phyloP scores from a whole-genome alignment of 495 filamentous ascomycete genomes.

The Neurospora terricola region DNA sequence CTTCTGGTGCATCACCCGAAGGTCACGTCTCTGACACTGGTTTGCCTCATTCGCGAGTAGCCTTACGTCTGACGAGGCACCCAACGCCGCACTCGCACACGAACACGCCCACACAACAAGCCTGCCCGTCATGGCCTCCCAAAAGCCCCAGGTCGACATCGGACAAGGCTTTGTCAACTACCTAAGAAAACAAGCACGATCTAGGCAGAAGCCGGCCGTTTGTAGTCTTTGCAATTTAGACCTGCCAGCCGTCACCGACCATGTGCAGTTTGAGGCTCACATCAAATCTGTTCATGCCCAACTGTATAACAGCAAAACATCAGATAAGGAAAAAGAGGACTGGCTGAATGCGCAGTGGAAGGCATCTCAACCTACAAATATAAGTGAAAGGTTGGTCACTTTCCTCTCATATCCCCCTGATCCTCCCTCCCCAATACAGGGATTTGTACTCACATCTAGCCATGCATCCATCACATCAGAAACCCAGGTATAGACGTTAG shows the following conservation, averaged over 20 bases:
- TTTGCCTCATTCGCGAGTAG: background rate
- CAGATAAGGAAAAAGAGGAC: constrained; percentile 3
- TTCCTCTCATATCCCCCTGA: background rate
- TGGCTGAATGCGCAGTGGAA: constrained; percentile 4
- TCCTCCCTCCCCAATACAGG: background rate
- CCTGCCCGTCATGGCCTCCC: background rate
- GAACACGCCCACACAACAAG: background rate
- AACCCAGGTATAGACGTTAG: background rate
- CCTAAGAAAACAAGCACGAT: background rate
- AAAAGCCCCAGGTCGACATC: background rate
- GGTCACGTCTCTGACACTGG: background rate
- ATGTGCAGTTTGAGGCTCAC: background rate
- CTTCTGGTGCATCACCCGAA: background rate
- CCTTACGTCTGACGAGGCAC: background rate
- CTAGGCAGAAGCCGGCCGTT: background rate
- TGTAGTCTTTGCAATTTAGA: background rate
- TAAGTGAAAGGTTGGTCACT: constrained; percentile 3
- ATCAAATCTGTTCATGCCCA: background rate
- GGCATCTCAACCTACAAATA: background rate
- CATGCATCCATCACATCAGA: background rate
- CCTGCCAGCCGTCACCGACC: background rate
- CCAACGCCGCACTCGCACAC: background rate
- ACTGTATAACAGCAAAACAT: background rate
- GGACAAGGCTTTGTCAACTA: background rate
- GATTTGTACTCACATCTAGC: background rate